phyloP scores from a whole-genome alignment of 164 flowering plant genomes.

The Macadamia tetraphylla region DNA sequence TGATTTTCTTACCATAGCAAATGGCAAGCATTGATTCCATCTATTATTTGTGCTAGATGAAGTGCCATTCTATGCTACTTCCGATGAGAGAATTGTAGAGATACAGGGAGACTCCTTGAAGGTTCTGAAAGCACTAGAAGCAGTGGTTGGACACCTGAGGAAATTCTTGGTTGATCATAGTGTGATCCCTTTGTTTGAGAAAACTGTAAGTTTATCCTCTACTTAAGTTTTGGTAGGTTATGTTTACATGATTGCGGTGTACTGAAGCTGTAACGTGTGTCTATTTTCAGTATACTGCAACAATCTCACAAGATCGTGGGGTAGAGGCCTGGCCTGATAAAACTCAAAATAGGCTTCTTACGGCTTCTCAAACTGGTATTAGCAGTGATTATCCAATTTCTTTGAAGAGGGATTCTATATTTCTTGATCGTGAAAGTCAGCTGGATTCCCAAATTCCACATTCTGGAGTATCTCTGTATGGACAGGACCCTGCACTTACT shows the following conservation, averaged over 20 bases:
- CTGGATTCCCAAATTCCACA: slow-evolving; percentile 41
- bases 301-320: slow-evolving; percentile 50
- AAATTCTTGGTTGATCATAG: slow-evolving; percentile 91
- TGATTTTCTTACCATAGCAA: not conserved
- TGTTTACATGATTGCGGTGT: not conserved
- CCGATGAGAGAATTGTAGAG: slow-evolving; percentile 86
- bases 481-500: slow-evolving; percentile 55
- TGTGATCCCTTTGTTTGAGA: slow-evolving; percentile 83
- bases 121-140: slow-evolving; percentile 80
- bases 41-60: slow-evolving; percentile 48
- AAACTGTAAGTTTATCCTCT: slow-evolving; percentile 45
- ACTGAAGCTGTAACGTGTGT: slow-evolving; percentile 4
- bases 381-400: slow-evolving; percentile 47
- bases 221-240: not conserved
- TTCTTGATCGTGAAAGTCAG: slow-evolving; percentile 57
- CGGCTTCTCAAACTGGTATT: slow-evolving; percentile 37
- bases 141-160: slow-evolving; percentile 75
- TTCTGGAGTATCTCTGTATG: slow-evolving; percentile 54
- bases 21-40: not conserved
- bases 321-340: slow-evolving; percentile 51
- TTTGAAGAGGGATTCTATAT: slow-evolving; percentile 49
- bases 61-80: slow-evolving; percentile 53
- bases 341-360: slow-evolving; percentile 23
- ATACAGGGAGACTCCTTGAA: slow-evolving; percentile 77
- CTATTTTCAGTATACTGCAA: slow-evolving; percentile 41